Evolutionary conservation across 2,329 filamentous ascomycete genomes (phyloP).

Genomic region (Fusarium coicis): DNA sequence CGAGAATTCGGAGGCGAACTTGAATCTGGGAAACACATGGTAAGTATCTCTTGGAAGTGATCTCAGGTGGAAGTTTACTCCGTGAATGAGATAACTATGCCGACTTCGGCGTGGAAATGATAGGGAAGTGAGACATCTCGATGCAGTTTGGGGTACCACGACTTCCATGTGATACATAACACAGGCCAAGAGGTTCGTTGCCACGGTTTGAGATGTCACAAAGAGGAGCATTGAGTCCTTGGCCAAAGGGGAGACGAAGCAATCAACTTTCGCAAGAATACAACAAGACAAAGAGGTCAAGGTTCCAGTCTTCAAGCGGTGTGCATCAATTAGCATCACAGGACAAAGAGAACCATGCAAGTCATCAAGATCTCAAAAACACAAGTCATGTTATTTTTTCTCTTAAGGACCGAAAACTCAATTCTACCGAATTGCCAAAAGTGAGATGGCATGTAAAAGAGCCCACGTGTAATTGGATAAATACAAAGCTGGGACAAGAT

Average conservation of each 20-base stretch:
- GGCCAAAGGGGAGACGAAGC: neutral
- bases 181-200: constrained; percentile 17
- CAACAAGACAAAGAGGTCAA: constrained; percentile 19
- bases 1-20: constrained; percentile 3
- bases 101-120: constrained; percentile 21
- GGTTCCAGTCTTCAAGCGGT: constrained; percentile 26
- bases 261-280: neutral
- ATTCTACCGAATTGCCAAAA: constrained; percentile 15
- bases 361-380: neutral
- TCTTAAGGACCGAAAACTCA: neutral
- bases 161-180: constrained; percentile 14
- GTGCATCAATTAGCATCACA: constrained; percentile 11
- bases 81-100: neutral
- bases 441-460: constrained; percentile 15
- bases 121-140: constrained; percentile 27
- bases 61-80: neutral
- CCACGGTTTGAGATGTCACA: constrained; percentile 12
- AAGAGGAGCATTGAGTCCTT: neutral
- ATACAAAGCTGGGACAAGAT: constrained; percentile 2
- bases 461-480: constrained; percentile 20
- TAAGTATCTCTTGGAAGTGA: neutral
- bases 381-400: neutral
- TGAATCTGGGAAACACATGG: constrained; percentile 28
- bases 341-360: constrained; percentile 16
- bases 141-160: constrained; percentile 17